Evolutionary conservation across 768 basidiomycete species (phyloP), one percentile per base, ranked within the genome.

Genomic region (Suillus decipiens): DNA sequence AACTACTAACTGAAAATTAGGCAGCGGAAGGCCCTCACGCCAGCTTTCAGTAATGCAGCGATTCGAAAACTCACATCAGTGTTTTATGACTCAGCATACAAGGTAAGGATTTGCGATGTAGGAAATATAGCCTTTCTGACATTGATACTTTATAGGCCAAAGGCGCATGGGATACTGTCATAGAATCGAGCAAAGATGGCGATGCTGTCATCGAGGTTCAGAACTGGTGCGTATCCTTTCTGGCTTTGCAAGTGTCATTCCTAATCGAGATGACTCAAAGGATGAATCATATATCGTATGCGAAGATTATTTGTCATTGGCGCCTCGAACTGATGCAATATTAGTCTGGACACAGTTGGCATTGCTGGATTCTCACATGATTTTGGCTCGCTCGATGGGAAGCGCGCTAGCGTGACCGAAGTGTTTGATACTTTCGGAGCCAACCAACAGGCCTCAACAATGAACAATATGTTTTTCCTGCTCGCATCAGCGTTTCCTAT

Each of bases 321-420:
- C 6, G 12, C 24, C 55, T 36, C 37, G 5, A 5, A 41, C 22
- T 47, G 6, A 33, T 15, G 24, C 14, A 1, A 54, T 3, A n/a
- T 7, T n/a, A 86, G 85, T 12, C 74, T 88, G 5, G 87, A 88
- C 66, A 80, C 77, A 1, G 77, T 88, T 58, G 85, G 86, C 15
- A 82, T 87, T 39, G 84, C 84, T 8, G 84, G 85, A 0, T 88
- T 87, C 62, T 81, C 82, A 5, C 82, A 87, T 66, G 76, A 86
- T 67, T 88, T 88, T 64, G 79, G 80, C 15, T 71, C 82, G 0
- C 75, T 87, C 5, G 79, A 83, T 15, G 85, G 85, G 6, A 78
- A 82, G 61, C 70, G 69, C 34, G 75, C 81, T 4, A 65, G 75
- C 2, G 76, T 86, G 19, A 73, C 77, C 2, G 74, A 79, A 5